These are phyloP conservation scores for Salix viminalis DNA, from an alignment of 345 rosid genomes.

Conservation along the genomic window DNA sequence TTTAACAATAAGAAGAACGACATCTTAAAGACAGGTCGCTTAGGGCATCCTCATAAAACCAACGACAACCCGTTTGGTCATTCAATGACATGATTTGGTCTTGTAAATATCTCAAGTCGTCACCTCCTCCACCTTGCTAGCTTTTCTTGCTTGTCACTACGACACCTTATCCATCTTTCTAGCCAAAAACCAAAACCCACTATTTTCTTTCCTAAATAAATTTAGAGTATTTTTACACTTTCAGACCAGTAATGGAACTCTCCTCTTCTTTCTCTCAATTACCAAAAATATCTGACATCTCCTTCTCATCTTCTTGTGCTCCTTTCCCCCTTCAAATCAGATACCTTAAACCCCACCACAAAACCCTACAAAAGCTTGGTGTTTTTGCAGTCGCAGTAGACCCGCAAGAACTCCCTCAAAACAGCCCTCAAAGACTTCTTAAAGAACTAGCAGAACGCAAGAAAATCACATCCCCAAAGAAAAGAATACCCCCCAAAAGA, in stretches of 20 bases:
- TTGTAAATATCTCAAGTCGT: too few species aligned
- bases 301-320: constrained; percentile 60
- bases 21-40: too few species aligned
- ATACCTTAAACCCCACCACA: constrained; percentile 21
- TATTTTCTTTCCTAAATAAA: too few species aligned
- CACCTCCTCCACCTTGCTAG: too few species aligned
- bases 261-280: constrained; percentile 54
- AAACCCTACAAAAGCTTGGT: constrained; percentile 38
- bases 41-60: too few species aligned
- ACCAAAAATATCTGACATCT: constrained; percentile 40
- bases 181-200: too few species aligned
- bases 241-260: constrained; percentile 52
- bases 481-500: constrained; percentile 59
- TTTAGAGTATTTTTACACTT: too few species aligned
- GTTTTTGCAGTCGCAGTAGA: constrained; percentile 52
- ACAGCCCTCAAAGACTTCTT: constrained; percentile 85
- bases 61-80: too few species aligned
- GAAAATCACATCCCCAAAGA: constrained; percentile 55
- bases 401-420: constrained; percentile 57
- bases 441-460: constrained; percentile 91
- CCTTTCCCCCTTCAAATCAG: constrained; percentile 40
- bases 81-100: too few species aligned
- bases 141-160: too few species aligned
- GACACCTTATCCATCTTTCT: too few species aligned
- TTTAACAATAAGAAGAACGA: too few species aligned